Evolutionary conservation across 164 flowering plant genomes (phyloP).

Genomic region (Dillenia turbinata): DNA sequence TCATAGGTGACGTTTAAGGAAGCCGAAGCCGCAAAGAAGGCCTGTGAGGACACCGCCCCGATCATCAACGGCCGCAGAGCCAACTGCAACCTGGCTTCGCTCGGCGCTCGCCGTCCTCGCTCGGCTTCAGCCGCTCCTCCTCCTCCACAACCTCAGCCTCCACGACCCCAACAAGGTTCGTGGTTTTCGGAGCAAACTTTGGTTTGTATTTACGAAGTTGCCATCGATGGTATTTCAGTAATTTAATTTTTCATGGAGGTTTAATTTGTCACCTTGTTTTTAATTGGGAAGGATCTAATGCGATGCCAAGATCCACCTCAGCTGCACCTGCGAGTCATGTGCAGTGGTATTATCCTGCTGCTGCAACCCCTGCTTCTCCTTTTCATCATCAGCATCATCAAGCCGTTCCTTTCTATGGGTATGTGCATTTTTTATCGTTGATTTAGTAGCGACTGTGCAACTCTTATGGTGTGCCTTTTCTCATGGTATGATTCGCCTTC

Average conservation of each 20-base stretch:
- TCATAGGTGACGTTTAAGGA: conserved; percentile 90
- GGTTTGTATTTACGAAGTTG: not conserved
- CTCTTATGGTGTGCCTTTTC: not conserved
- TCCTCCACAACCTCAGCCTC: conserved; percentile 3
- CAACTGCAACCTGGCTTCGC: conserved; percentile 91
- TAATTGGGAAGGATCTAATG: conserved; percentile 33
- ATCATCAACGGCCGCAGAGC: conserved; percentile 89
- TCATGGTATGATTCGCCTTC: not conserved
- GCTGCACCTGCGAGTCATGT: conserved; percentile 39
- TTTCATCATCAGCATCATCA: conserved; percentile 54
- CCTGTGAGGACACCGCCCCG: conserved; percentile 86
- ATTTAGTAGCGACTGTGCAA: not conserved
- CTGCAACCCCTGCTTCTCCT: conserved; percentile 38
- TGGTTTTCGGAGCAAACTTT: not conserved
- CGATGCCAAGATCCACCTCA: conserved; percentile 42
- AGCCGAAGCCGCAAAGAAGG: conserved; percentile 81
- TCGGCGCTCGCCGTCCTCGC: conserved; percentile 76
- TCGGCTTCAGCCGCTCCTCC: conserved; percentile 32
- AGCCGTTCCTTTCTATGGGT: conserved; percentile 75
- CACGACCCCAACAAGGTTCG: conserved; percentile 33
- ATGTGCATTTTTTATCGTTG: not conserved
- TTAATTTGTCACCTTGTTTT: not conserved
- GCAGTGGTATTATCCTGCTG: conserved; percentile 81
- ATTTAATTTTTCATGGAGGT: conserved; percentile 1
- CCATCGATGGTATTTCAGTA: not conserved